Evolutionary conservation across 1,139 yeast species (phyloP).

Genomic region (Petasospora fabianii): DNA sequence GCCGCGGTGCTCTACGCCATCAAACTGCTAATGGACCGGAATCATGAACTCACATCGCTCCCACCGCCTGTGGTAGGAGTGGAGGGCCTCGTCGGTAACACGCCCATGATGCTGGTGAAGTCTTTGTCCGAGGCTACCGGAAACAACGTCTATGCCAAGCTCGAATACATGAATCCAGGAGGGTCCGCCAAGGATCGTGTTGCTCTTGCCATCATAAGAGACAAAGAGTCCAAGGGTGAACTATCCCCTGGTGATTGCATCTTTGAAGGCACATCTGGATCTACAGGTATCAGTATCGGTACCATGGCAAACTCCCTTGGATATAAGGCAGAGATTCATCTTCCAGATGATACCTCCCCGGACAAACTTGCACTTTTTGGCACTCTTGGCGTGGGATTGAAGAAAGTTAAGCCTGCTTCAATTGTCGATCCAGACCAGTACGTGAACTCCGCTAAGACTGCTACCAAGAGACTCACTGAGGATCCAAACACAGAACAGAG

Average conservation of each 20-base stretch:
- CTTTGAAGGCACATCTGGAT: constrained; percentile 94
- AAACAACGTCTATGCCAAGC: constrained; percentile 79
- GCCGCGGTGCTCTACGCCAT: constrained; percentile 15
- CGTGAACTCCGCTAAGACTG: constrained; percentile 77
- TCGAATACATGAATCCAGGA: constrained; percentile 87
- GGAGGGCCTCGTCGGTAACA: constrained; percentile 77
- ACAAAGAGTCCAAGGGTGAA: constrained; percentile 58
- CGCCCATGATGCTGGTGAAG: constrained; percentile 76
- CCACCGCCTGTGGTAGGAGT: constrained; percentile 38
- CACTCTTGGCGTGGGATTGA: constrained; percentile 80
- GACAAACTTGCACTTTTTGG: constrained; percentile 73
- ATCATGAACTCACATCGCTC: constrained; percentile 14
- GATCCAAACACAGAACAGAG: constrained; percentile 36
- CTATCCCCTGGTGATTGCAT: constrained; percentile 48
- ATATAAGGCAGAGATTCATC: constrained; percentile 81
- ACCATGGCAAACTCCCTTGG: constrained; percentile 85
- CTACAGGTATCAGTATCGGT: constrained; percentile 93
- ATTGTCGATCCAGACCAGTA: constrained; percentile 93
- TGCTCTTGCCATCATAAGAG: constrained; percentile 76
- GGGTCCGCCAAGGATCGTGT: constrained; percentile 96
- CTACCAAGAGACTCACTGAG: constrained; percentile 45
- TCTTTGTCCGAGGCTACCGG: constrained; percentile 77
- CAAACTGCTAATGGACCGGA: constrained; percentile 5
- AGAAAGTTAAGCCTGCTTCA: constrained; percentile 89
- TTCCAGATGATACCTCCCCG: constrained; percentile 91